Base-by-base conservation (phyloP, 371 early-diverging fungal genomes). In the Mucor sp. region DNA sequence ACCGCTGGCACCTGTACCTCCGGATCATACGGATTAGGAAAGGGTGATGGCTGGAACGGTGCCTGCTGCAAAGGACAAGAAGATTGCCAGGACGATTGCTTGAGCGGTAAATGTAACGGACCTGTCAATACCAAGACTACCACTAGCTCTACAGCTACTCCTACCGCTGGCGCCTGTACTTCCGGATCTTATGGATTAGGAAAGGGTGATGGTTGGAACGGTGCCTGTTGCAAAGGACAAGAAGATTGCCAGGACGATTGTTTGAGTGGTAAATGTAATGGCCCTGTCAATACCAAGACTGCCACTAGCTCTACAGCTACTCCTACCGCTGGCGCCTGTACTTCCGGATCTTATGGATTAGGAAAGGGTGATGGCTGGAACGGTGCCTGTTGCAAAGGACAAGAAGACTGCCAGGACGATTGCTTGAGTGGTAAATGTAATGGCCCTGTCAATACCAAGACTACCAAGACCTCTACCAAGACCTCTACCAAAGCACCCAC, bases 161-260 rank as follows among this genome's bases (percentile, higher is more conserved):
- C 19, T 43, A 17, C 64, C 1, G 14, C 58, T 21, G 23, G 30
- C 6, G 2, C 56, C 28, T 50, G 55, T 55, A 33, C 33, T 17
- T 57, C 62, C 8, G 62, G 62, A 14, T 60, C 62, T 2, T 62
- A 44, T 12, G 61, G 65, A 47, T 57, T 65, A 21, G 61, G 61
- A 1, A 32, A 64, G 0, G 69, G 69, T 3, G 56, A 69, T 55
- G 69, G 69, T 2, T 69, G 60, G 27, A 69, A 64, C 6, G 69
- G 65, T 17, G 59, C 48, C 35, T 69, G 69, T 37, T 69, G 69
- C n/a, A 28, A 56, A 17, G 59, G 57, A 23, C 69, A 69, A 64
- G 17, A 55, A 11, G 69, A 69, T n/a, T 69, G 69, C 33, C 17
- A 7, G n/a, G 69, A 64, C 27, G 60, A 64, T 17, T 69, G 69